Base-by-base conservation (phyloP, 768 basidiomycete genomes). In the Mycena rebaudengoi region DNA sequence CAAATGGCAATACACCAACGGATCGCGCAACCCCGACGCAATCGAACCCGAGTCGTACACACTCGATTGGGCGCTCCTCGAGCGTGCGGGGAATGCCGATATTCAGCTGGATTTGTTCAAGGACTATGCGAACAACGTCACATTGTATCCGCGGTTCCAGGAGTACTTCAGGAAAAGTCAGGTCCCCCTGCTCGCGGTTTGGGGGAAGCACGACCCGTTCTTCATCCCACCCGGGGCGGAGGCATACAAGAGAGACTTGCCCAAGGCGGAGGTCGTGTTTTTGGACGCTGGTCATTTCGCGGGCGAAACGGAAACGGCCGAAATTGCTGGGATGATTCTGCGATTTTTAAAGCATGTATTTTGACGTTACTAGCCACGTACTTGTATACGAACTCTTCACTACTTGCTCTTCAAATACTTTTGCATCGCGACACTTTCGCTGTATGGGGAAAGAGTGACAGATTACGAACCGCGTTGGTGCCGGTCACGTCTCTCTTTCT, bases 211-310 rank as follows among this genome's bases (percentile, higher is more conserved):
- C 61, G 85, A 86, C 62, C 32, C 55, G 7, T 74, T 81, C 56
- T 85, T 86, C 74, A 60, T 79, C 21, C 75, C 78, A 10, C 61
- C 77, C 0, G 84, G 83, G 2, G 85, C 83, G 0, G 75, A 82
- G 63, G 82, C 82, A 20, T 85, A 71, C 73, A 79, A 77, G 67
- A 73, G 62, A 20, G 78, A 80, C 35, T 53, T 79, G 39, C 72
- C 73, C 20, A 66, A 82, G 5, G 77, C 78, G 3, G 69, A 80
- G 70, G 75, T 84, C 5, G 50, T 75, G 44, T 69, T 81, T 21
- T 65, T 85, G 30, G 79, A 84, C 46, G 80, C 75, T 20, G 81
- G 82, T 0, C 85, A 85, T 69, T 85, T 85, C 61, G 74, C 79
- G n/a, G 65, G 82, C 60, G 83, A 82, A 66, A 76, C 73, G 5